Percentiles rank a stretch among this genome's conserved stretches.
These are phyloP conservation scores for Fusarium domesticum DNA, from an alignment of 2,329 filamentous ascomycete genomes.

Conservation along the genomic window DNA sequence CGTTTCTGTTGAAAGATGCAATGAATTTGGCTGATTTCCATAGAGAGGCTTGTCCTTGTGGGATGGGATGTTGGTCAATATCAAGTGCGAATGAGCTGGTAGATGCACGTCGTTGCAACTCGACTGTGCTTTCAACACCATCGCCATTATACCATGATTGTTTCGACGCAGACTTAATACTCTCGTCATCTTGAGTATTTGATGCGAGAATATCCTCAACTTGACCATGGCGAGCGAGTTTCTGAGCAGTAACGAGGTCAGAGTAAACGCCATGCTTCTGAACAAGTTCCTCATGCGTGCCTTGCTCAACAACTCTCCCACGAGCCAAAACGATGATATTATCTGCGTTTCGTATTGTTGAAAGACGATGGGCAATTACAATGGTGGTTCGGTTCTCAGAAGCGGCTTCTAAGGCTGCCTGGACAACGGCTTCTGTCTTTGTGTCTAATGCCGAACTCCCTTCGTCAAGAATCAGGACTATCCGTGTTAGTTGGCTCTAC, in stretches of 20 bases:
- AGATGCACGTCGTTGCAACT: background rate
- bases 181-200: too few relatives aligned
- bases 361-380: slow-evolving; percentile 57
- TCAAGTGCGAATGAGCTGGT: background rate
- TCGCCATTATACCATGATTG: too few relatives aligned
- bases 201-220: background rate
- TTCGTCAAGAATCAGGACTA: slow-evolving; percentile 62
- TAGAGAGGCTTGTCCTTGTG: background rate
- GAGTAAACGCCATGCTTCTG: slow-evolving; percentile 3
- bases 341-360: slow-evolving; percentile 58
- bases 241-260: slow-evolving; percentile 9
- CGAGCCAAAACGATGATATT: slow-evolving; percentile 57
- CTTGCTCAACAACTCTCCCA: slow-evolving; percentile 55
- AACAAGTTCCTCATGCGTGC: slow-evolving; percentile 53
- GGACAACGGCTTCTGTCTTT: slow-evolving; percentile 45
- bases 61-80: background rate
- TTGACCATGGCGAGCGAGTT: background rate
- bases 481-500: slow-evolving; percentile 5
- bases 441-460: slow-evolving; percentile 55
- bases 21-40: slow-evolving; percentile 7
- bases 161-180: too few relatives aligned
- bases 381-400: slow-evolving; percentile 56
- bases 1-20: slow-evolving; percentile 6
- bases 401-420: slow-evolving; percentile 45
- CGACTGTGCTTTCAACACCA: background rate